Percentiles rank a stretch among this genome's conserved stretches.
phyloP scores from a whole-genome alignment of 2,329 filamentous ascomycete species.

The Cercospora sp. region DNA sequence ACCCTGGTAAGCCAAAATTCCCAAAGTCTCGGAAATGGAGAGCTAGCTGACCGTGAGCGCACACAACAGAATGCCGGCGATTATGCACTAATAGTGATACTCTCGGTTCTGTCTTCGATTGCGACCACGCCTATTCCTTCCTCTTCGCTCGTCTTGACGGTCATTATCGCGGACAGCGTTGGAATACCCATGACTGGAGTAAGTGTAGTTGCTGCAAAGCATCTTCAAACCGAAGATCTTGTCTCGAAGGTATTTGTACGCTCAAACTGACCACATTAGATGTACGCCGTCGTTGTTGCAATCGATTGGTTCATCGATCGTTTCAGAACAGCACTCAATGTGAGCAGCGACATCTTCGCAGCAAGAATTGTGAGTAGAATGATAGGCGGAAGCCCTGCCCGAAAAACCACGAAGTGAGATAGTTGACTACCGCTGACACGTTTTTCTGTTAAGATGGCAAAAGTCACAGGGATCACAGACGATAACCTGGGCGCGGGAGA shows the following conservation, averaged over 20 bases:
- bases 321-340: conserved; percentile 55
- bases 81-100: too few relatives aligned
- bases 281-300: conserved; percentile 52
- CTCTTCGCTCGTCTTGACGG: conserved; percentile 52
- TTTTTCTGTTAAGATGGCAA: too few relatives aligned
- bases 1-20: conserved; percentile 33
- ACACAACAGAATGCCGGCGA: too few relatives aligned
- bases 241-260: too few relatives aligned
- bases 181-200: conserved; percentile 38
- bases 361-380: conserved; percentile 16
- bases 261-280: too few relatives aligned
- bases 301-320: conserved; percentile 60
- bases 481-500: conserved; percentile 6
- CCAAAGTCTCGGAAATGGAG: not conserved
- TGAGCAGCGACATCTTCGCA: conserved; percentile 54
- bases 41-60: too few relatives aligned
- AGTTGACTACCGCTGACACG: too few relatives aligned
- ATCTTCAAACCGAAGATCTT: too few relatives aligned
- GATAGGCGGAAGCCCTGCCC: too few relatives aligned
- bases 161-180: conserved; percentile 54
- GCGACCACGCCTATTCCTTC: conserved; percentile 57
- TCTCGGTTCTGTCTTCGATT: too few relatives aligned
- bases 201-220: too few relatives aligned
- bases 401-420: too few relatives aligned
- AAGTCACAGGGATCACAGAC: conserved; percentile 43